These are phyloP conservation scores for Saccharum hybrid DNA, from an alignment of 202 grass and related monocot species.

Conservation along the genomic window DNA sequence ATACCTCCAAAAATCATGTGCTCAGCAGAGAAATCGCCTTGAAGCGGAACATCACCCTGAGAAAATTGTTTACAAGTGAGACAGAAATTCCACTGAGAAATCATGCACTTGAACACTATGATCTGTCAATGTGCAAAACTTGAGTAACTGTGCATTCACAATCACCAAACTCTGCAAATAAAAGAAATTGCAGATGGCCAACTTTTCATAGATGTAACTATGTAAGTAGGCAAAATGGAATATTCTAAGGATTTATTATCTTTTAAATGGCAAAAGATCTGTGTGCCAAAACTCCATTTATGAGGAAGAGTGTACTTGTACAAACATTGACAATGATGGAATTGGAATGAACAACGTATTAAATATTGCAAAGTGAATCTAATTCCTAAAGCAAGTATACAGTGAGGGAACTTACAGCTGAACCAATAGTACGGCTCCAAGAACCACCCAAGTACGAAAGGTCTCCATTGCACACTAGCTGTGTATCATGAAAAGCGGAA, in stretches of 20 bases:
- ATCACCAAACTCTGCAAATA: constrained; percentile 13
- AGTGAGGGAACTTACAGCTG: constrained; percentile 63
- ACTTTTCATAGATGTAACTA: not conserved
- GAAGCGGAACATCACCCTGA: constrained; percentile 88
- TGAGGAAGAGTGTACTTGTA: not conserved
- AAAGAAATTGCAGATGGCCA: not conserved
- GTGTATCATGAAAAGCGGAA: constrained; percentile 96
- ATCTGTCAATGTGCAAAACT: not conserved
- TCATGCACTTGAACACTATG: not conserved
- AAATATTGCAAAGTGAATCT: not conserved
- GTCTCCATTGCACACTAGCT: constrained; percentile 82
- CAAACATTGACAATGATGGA: not conserved
- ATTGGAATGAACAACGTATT: not conserved
- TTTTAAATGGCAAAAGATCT: constrained; percentile 8
- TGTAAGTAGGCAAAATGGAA: not conserved
- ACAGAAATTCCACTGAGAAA: constrained; percentile 18
- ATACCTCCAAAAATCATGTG: constrained; percentile 99
- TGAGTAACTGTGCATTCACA: constrained; percentile 5
- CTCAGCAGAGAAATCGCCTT: constrained; percentile 93
- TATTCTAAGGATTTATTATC: not conserved
- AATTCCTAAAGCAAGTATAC: constrained; percentile 36
- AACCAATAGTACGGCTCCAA: constrained; percentile 89
- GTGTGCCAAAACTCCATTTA: constrained; percentile 5
- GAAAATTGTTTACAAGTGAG: constrained; percentile 36
- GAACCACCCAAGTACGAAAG: constrained; percentile 86